Evolutionary conservation across 75 land plant species (phyloP).

Genomic region (Chamaecyparis obtusa): DNA sequence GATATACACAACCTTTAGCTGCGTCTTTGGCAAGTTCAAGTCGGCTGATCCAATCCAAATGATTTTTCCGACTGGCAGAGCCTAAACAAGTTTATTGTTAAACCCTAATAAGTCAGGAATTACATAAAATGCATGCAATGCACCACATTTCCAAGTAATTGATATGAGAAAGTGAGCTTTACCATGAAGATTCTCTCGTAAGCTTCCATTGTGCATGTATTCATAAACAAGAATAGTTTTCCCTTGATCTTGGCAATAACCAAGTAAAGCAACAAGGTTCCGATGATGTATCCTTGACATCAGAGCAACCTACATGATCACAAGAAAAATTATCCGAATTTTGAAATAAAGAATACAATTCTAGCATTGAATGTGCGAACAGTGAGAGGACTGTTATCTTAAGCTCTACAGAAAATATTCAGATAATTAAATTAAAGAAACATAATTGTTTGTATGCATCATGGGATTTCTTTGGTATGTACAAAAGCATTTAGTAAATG

Average conservation of each 20-base stretch:
- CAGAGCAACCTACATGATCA: slow-evolving; percentile 60
- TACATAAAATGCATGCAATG: neutral
- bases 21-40: slow-evolving; percentile 80
- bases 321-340: neutral
- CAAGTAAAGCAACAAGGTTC: slow-evolving; percentile 78
- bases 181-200: slow-evolving; percentile 89
- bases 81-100: slow-evolving; percentile 21
- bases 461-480: neutral
- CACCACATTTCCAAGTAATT: neutral
- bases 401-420: neutral
- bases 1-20: slow-evolving; percentile 50
- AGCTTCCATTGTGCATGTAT: slow-evolving; percentile 83
- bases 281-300: slow-evolving; percentile 92
- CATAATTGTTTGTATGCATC: neutral
- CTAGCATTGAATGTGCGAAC: neutral
- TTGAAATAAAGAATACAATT: neutral
- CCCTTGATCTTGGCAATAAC: slow-evolving; percentile 64
- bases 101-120: neutral
- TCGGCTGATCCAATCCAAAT: slow-evolving; percentile 67
- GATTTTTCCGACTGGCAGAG: slow-evolving; percentile 28
- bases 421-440: neutral
- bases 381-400: neutral
- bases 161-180: slow-evolving; percentile 9
- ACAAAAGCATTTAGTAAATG: slow-evolving; percentile 1
- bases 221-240: slow-evolving; percentile 76